These are phyloP conservation scores for Colletotrichum zoysiae DNA, from an alignment of 2,329 filamentous ascomycete species.

Conservation along the genomic window DNA sequence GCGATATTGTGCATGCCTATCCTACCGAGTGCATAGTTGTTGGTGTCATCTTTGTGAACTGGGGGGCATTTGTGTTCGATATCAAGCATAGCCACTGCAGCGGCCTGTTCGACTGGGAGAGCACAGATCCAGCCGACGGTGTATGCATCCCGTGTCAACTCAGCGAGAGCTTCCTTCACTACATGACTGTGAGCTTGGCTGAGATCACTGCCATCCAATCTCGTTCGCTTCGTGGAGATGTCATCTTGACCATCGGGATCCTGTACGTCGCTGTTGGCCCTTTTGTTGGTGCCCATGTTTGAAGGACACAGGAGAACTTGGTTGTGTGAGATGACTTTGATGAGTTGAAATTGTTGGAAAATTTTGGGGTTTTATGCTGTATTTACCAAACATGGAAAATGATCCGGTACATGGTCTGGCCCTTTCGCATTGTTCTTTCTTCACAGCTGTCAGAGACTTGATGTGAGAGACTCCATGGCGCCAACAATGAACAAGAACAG, in stretches of 20 bases:
- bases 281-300: neutral
- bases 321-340: neutral
- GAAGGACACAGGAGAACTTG: neutral
- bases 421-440: neutral
- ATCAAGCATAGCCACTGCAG: constrained; percentile 43
- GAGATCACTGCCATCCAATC: too few species aligned
- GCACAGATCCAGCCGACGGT: constrained; percentile 45
- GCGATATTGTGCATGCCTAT: constrained; percentile 24
- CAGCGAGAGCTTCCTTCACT: neutral
- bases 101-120: constrained; percentile 40
- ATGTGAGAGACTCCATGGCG: neutral
- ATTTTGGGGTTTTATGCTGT: neutral
- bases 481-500: neutral
- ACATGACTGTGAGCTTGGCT: too few species aligned
- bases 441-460: neutral
- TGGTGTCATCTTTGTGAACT: constrained; percentile 11
- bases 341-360: neutral
- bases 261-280: neutral
- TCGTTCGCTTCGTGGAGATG: neutral
- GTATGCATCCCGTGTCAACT: constrained; percentile 27
- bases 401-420: neutral
- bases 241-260: neutral
- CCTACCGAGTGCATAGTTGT: neutral
- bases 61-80: constrained; percentile 9
- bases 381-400: neutral